Conservation (phyloP, 169 alveolate species). For the Cardiosporidium cionae region DNA sequence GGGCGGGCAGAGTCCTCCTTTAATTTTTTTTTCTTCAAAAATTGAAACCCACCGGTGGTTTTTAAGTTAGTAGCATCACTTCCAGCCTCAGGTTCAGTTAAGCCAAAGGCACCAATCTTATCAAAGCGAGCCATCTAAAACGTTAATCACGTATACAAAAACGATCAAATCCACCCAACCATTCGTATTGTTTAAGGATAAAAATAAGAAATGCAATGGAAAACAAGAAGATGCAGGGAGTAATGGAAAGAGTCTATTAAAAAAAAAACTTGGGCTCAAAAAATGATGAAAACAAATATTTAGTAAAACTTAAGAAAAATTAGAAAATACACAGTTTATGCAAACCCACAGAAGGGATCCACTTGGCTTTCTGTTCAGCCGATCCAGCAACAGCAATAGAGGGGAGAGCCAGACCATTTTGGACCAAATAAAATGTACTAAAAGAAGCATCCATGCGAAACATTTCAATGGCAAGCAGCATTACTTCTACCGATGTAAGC, state of each 20-base stretch:
- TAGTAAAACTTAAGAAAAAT: too few species aligned
- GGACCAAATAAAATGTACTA: conserved; percentile 35
- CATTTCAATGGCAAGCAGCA: conserved; percentile 18
- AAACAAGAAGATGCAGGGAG: too few species aligned
- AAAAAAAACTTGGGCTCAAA: too few species aligned
- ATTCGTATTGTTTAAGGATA: too few species aligned
- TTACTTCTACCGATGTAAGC: conserved; percentile 1
- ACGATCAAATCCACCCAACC: not conserved
- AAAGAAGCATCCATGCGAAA: conserved; percentile 42
- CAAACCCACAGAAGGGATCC: too few species aligned
- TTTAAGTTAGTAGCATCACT: conserved; percentile 62
- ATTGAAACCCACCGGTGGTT: conserved; percentile 29
- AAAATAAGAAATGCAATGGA: too few species aligned
- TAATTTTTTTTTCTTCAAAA: too few species aligned
- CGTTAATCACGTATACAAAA: not conserved
- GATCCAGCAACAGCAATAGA: conserved; percentile 34
- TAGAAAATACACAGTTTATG: too few species aligned
- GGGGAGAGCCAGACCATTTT: conserved; percentile 30
- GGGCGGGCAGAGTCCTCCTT: too few species aligned
- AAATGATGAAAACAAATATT: too few species aligned
- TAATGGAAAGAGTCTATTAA: too few species aligned
- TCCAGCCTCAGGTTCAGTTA: conserved; percentile 69
- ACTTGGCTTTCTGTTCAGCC: conserved; percentile 23
- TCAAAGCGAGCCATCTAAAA: conserved; percentile 25
- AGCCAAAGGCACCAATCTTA: conserved; percentile 58